phyloP scores from a whole-genome alignment of 495 filamentous ascomycete genomes.

The Neurospora sp. region DNA sequence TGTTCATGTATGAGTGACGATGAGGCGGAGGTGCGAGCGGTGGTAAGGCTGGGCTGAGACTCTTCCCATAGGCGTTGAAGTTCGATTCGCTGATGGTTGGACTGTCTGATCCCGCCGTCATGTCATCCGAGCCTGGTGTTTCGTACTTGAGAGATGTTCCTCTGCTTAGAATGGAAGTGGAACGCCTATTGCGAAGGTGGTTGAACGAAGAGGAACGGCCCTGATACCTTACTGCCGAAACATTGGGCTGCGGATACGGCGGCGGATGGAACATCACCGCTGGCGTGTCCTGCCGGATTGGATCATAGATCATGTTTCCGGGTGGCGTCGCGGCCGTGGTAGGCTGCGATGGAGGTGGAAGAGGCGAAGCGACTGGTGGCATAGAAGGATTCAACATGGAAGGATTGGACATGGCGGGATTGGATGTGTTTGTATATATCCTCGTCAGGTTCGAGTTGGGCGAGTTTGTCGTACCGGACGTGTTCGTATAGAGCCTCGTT shows the following conservation, averaged over 20 bases:
- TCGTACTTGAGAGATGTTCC: slow-evolving; percentile 25
- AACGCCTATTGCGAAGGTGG: background rate
- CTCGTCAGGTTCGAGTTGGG: background rate
- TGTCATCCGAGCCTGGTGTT: slow-evolving; percentile 19
- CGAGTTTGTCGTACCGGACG: background rate
- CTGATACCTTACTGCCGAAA: slow-evolving; percentile 32
- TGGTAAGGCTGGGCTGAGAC: background rate
- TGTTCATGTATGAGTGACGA: background rate
- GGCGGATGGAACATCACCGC: slow-evolving; percentile 31
- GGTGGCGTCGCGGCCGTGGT: slow-evolving; percentile 30
- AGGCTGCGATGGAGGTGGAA: slow-evolving; percentile 10
- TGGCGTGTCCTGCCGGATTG: slow-evolving; percentile 34
- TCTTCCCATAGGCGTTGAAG: slow-evolving; percentile 2
- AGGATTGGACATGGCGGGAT: background rate
- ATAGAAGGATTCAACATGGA: background rate
- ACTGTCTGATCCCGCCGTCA: background rate
- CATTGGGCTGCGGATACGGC: slow-evolving; percentile 36
- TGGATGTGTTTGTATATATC: background rate
- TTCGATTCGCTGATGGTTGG: background rate
- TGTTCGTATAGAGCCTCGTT: slow-evolving; percentile 48
- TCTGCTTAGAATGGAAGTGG: background rate
- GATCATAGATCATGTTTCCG: slow-evolving; percentile 44
- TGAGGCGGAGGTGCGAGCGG: background rate
- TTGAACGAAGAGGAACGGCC: slow-evolving; percentile 12
- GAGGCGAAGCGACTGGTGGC: slow-evolving; percentile 3